These are phyloP conservation scores for Pelagomonas calceolata DNA, from an alignment of 108 stramenopile genomes.

Conservation along the genomic window DNA sequence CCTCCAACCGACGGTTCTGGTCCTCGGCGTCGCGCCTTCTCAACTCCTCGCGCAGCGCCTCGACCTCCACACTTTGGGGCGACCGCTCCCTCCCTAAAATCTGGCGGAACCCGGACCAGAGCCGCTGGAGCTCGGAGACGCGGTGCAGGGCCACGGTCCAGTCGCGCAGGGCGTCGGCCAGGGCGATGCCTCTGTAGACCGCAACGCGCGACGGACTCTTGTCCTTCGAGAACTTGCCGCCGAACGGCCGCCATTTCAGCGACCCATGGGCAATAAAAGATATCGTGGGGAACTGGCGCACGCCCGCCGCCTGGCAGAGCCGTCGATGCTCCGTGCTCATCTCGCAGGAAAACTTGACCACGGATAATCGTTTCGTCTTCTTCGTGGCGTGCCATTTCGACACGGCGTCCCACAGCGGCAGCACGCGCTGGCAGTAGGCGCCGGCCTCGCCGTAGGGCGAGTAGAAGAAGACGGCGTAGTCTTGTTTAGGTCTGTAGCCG, in stretches of 20 bases:
- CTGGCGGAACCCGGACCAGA: neutral
- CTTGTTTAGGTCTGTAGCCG: neutral
- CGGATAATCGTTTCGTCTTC: neutral
- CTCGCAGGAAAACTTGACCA: neutral
- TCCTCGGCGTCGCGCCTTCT: no score
- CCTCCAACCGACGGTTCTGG: no score
- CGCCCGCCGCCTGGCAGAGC: neutral
- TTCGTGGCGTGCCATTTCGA: neutral
- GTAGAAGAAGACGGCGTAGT: neutral
- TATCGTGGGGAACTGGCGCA: neutral
- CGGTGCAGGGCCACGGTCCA: neutral
- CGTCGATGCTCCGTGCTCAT: neutral
- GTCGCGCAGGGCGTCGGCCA: neutral
- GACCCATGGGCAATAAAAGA: neutral
- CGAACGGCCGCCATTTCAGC: neutral
- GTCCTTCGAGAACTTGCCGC: neutral
- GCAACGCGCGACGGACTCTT: neutral
- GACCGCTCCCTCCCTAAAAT: neutral
- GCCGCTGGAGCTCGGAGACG: neutral
- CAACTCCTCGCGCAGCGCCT: neutral
- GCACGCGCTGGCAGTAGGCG: neutral
- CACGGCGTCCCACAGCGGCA: neutral
- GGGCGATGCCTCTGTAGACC: neutral
- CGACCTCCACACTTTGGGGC: neutral
- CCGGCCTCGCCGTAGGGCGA: constrained; percentile 1